Conservation (phyloP, 176 grass and related monocot genomes). For the Bolboschoenus planiculmis region DNA sequence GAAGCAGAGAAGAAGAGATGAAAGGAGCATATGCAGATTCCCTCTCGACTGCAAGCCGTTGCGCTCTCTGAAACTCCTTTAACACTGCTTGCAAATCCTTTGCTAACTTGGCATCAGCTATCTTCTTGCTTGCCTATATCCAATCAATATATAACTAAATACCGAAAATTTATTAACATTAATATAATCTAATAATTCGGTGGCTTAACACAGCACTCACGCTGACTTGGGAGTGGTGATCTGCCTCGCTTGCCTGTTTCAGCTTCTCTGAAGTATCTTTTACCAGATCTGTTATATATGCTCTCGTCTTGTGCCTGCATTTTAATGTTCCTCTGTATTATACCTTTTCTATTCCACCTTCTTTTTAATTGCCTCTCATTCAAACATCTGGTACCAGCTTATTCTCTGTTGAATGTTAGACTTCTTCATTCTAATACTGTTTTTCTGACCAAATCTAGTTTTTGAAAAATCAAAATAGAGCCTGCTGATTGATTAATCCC, state of each 20-base stretch:
- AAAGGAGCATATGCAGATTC: conserved; percentile 86
- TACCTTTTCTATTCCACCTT: not conserved
- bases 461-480: not conserved
- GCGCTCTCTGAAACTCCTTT: conserved; percentile 40
- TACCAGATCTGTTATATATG: conserved; percentile 34
- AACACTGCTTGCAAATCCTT: conserved; percentile 47
- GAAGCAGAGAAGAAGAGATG: conserved; percentile 39
- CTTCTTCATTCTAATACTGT: not conserved
- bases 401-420: not conserved
- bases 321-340: not conserved
- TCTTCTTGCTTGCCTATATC: conserved; percentile 84
- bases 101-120: conserved; percentile 58
- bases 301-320: conserved; percentile 53
- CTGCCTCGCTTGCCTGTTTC: conserved; percentile 82
- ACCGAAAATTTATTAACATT: not conserved
- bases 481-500: not conserved
- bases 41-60: conserved; percentile 31
- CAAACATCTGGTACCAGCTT: not conserved
- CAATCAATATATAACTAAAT: conserved; percentile 5
- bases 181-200: not conserved
- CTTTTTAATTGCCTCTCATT: not conserved
- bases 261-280: conserved; percentile 46
- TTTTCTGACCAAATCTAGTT: not conserved
- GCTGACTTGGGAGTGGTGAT: conserved; percentile 64
- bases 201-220: conserved; percentile 35